A percentile compares a stretch with the other conserved stretches of the same genome.
Evolutionary conservation across 1,284 basidiomycete genomes (phyloP).

Genomic region (Tremellales sp.): DNA sequence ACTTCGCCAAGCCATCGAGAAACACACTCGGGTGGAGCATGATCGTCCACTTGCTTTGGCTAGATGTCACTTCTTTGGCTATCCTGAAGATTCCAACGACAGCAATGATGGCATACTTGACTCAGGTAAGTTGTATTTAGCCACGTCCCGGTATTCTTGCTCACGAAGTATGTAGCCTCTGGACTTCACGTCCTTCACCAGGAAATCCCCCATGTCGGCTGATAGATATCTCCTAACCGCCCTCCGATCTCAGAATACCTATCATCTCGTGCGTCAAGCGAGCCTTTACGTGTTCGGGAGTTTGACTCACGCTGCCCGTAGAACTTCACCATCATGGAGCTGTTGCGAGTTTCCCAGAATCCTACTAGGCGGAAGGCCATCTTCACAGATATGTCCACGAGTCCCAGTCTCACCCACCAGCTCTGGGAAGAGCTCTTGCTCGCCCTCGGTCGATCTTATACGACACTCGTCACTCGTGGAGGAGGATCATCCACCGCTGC

Average conservation of each 20-base stretch:
- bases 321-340: constrained; percentile 46
- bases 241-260: constrained; percentile 29
- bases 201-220: constrained; percentile 30
- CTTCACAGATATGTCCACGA: constrained; percentile 31
- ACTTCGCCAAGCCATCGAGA: constrained; percentile 31
- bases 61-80: constrained; percentile 24
- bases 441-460: constrained; percentile 27
- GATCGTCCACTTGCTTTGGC: constrained; percentile 22
- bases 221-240: constrained; percentile 39
- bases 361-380: constrained; percentile 27
- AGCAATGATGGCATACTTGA: constrained; percentile 34
- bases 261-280: constrained; percentile 27
- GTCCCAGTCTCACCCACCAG: constrained; percentile 23
- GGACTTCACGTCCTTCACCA: constrained; percentile 32
- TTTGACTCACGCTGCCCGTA: constrained; percentile 7
- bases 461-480: constrained; percentile 19
- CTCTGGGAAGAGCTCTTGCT: constrained; percentile 38
- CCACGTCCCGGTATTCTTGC: background rate
- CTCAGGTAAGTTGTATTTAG: constrained; percentile 20
- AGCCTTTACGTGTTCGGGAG: background rate
- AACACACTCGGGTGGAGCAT: constrained; percentile 25
- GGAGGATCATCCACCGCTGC: constrained; percentile 4
- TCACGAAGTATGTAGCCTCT: constrained; percentile 25
- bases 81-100: constrained; percentile 26
- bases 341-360: constrained; percentile 31